phyloP scores from a whole-genome alignment of 306 rosid genomes.

The Heteromeles arbutifolia region DNA sequence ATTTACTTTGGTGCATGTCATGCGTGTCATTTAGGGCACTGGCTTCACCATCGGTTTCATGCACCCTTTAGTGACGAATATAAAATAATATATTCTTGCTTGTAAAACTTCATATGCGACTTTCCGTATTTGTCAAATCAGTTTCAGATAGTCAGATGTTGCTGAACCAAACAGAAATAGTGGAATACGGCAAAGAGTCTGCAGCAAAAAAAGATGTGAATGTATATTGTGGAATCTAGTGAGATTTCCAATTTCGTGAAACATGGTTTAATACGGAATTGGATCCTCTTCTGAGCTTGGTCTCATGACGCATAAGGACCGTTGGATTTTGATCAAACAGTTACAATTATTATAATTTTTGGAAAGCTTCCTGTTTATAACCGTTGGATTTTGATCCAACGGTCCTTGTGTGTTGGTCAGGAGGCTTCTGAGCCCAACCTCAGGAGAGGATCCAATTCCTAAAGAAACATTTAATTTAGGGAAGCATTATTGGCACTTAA shows the following conservation, averaged over 20 bases:
- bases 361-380: no score
- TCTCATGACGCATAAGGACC: no score
- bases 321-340: no score
- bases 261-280: no score
- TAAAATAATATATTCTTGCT: not conserved
- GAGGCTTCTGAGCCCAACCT: no score
- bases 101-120: not conserved
- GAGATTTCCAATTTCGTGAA: not conserved
- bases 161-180: not conserved
- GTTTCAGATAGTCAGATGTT: constrained; percentile 19
- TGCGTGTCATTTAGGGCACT: not conserved
- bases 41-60: not conserved
- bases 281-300: no score
- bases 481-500: no score
- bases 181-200: not conserved
- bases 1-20: not conserved
- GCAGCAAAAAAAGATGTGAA: not conserved
- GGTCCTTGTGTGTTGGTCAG: no score
- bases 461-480: not conserved
- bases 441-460: no score
- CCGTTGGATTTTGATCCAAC: no score
- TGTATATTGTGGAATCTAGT: constrained; percentile 3
- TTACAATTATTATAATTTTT: no score
- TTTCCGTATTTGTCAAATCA: constrained; percentile 43
- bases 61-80: not conserved